Conservation (phyloP, 2,329 filamentous ascomycete genomes). For the Clonostachys rhizophaga region DNA sequence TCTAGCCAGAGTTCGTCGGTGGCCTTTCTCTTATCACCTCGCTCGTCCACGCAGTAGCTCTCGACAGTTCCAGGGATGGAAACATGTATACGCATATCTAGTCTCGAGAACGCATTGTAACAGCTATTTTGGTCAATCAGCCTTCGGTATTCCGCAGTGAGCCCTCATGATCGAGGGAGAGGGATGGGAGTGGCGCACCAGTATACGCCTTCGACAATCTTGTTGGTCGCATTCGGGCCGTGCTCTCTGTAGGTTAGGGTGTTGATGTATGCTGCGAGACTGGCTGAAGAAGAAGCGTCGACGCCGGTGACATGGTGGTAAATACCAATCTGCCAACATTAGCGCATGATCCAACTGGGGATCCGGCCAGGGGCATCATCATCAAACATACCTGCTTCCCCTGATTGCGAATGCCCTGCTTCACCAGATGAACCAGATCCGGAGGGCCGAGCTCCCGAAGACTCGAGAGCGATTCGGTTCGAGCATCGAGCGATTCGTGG, state of each 20-base stretch:
- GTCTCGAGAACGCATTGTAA: constrained; percentile 97
- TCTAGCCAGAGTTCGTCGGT: constrained; percentile 96
- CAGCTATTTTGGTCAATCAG: constrained; percentile 46
- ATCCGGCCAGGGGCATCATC: constrained; percentile 4
- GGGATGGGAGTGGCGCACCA: constrained; percentile 52
- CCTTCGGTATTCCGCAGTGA: no score
- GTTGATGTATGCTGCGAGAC: constrained; percentile 96
- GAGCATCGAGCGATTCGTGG: constrained; percentile 85
- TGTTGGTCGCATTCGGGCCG: constrained; percentile 65
- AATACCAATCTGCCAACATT: constrained; percentile 64
- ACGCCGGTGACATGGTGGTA: constrained; percentile 98
- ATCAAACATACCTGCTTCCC: constrained; percentile 43
- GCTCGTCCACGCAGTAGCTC: constrained; percentile 95
- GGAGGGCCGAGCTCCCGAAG: constrained; percentile 93
- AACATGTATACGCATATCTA: constrained; percentile 98
- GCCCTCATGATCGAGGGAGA: constrained; percentile 18
- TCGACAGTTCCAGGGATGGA: constrained; percentile 95
- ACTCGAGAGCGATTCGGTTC: constrained; percentile 80
- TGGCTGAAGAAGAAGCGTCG: constrained; percentile 95
- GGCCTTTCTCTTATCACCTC: constrained; percentile 88
- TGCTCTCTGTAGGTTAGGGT: constrained; percentile 88
- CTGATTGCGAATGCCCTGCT: constrained; percentile 56
- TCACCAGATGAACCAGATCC: constrained; percentile 91
- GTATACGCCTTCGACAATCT: constrained; percentile 91
- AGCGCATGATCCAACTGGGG: constrained; percentile 4